Evolutionary conservation across 345 rosid species (phyloP), one percentile per base, ranked within the genome.

Genomic region (Camelina neglecta): DNA sequence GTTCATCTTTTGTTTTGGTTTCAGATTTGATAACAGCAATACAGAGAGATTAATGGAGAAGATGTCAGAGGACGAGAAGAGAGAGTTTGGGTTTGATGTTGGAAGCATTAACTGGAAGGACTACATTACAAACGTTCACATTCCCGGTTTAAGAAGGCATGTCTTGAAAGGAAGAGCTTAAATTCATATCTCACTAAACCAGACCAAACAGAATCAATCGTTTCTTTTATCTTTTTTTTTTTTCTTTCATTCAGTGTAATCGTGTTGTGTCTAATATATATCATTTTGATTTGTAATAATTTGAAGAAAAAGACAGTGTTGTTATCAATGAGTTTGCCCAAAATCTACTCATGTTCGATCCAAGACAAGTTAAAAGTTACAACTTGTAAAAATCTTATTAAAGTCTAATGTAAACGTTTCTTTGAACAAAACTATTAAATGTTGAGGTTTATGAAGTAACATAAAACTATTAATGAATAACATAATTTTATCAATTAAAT

Each of bases 21-120:
- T 24, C 63, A 77, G 81, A 82, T 94, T 90, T 71, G 98, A 94
- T 62, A 94, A 84, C 75, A 89, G 93, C 89, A 94, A 92, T 41
- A 90, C 91, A 1, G 69, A 84, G 60, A 85, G 79, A 76, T 74
- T 94, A 76, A 82, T 88, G 92, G 96, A 86, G 74, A 81, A 60
- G 18, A 90, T 91, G 97, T 88, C 88, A 1, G 95, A 87, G 63
- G 88, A 80, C 68, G 97, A 94, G 88, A 86, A 83, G 83, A 82
- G 70, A 63, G 80, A 51, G 16, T 93, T 90, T 53, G 94, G 93
- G 29, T 93, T 90, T 53, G 91, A 93, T 74, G 89, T 89, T 11
- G 81, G 79, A 41, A 76, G 81, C 77, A 85, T 93, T 74, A 84
- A 87, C 29, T 93, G 98, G 98, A 86, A 84, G 11, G 87, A 93